These are phyloP conservation scores for Mycena vitilis DNA, from an alignment of 768 basidiomycete species.

Conservation along the genomic window DNA sequence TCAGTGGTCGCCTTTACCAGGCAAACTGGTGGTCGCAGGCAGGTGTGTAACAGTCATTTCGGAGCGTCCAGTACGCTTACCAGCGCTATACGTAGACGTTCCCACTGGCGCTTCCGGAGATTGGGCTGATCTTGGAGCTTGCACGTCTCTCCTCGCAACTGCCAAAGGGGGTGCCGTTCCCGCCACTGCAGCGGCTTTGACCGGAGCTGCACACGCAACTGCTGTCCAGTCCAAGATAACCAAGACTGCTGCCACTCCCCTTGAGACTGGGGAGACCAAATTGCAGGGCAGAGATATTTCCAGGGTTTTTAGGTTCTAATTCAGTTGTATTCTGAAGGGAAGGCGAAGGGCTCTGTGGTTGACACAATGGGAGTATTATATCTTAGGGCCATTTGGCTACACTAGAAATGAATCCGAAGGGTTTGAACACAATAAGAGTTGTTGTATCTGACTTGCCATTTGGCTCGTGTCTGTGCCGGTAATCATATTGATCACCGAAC, in stretches of 20 bases:
- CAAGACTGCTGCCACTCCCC: not conserved
- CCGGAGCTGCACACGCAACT: constrained; percentile 10
- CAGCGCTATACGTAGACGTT: not conserved
- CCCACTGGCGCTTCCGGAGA: constrained; percentile 38
- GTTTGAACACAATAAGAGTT: no score
- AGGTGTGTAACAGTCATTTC: constrained; percentile 40
- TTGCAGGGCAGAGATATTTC: constrained; percentile 17
- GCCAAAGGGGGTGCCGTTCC: constrained; percentile 18
- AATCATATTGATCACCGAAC: no score
- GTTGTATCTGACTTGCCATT: no score
- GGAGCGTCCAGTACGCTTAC: constrained; percentile 38
- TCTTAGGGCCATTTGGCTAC: no score
- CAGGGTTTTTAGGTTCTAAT: constrained; percentile 28
- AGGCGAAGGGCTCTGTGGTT: not conserved
- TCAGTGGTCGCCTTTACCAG: constrained; percentile 51
- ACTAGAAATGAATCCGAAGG: no score
- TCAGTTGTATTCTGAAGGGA: constrained; percentile 13
- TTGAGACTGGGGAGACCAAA: constrained; percentile 21
- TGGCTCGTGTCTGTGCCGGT: no score
- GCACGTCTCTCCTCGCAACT: constrained; percentile 33
- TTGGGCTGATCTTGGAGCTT: constrained; percentile 50
- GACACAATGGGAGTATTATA: no score
- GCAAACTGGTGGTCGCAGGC: constrained; percentile 50
- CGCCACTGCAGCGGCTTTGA: constrained; percentile 20
- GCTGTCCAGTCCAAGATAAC: not conserved